Evolutionary conservation across 2,329 filamentous ascomycete genomes (phyloP).

Genomic region (Ceratocystis lukuohia): DNA sequence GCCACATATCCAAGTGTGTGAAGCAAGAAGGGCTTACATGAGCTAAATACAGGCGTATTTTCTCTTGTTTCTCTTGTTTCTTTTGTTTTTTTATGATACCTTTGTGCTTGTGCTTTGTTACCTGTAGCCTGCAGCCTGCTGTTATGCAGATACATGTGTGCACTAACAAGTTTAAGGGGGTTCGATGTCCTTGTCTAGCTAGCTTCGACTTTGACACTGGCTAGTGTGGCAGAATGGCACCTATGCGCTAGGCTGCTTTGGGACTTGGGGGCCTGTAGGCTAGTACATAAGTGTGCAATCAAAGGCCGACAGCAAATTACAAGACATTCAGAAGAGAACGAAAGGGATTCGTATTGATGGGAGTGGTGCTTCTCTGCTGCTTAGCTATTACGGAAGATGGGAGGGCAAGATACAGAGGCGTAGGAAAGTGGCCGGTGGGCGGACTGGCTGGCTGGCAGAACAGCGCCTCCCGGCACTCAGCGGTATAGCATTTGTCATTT

Average conservation of each 20-base stretch:
- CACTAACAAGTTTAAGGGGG: background rate
- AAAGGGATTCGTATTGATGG: too few relatives aligned
- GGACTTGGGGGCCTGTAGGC: background rate
- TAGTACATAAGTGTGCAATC: background rate
- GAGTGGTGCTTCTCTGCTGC: too few relatives aligned
- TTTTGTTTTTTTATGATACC: background rate
- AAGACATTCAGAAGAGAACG: too few relatives aligned
- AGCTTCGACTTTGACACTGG: background rate
- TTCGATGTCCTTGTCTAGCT: slow-evolving; percentile 1
- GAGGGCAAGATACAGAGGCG: too few relatives aligned
- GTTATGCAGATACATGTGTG: background rate
- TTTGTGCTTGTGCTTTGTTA: slow-evolving; percentile 4
- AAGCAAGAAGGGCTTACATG: too few relatives aligned
- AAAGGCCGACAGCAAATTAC: background rate
- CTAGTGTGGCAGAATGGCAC: slow-evolving; percentile 2
- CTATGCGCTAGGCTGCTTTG: background rate
- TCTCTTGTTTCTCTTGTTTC: background rate
- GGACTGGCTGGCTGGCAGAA: too few relatives aligned
- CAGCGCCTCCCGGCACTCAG: too few relatives aligned
- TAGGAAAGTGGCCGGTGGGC: too few relatives aligned
- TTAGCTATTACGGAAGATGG: too few relatives aligned
- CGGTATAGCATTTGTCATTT: too few relatives aligned
- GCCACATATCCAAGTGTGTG: too few relatives aligned
- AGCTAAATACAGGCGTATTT: too few relatives aligned
- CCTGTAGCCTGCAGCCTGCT: background rate